Conservation (phyloP, 1,284 basidiomycete species). For the Trichosporon faecale region DNA sequence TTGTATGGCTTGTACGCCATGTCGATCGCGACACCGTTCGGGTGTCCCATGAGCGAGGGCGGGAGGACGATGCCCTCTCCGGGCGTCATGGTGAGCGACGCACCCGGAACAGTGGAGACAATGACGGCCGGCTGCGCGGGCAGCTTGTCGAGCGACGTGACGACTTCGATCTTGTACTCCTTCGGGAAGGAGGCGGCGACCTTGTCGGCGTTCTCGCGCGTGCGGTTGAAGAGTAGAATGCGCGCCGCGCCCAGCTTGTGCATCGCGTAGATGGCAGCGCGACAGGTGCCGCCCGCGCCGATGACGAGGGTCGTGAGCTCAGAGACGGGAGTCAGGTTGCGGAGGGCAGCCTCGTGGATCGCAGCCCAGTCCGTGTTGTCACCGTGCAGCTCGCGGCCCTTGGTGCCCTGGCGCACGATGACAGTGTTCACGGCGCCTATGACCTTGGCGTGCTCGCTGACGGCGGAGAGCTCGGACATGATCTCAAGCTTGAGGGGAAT, state of each 20-base stretch:
- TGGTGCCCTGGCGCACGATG: constrained; percentile 57
- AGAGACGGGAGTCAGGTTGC: constrained; percentile 43
- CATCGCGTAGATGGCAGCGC: constrained; percentile 86
- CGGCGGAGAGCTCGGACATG: constrained; percentile 69
- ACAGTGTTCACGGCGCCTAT: constrained; percentile 95
- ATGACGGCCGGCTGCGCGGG: constrained; percentile 66
- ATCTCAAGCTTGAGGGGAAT: constrained; percentile 89
- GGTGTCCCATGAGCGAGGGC: constrained; percentile 48
- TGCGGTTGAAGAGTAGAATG: constrained; percentile 85
- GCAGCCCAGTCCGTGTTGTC: constrained; percentile 95
- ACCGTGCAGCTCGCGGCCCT: constrained; percentile 64
- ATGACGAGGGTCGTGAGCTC: constrained; percentile 69
- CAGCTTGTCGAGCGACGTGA: constrained; percentile 62
- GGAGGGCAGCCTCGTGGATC: constrained; percentile 61
- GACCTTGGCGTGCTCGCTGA: constrained; percentile 72
- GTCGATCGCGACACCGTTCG: constrained; percentile 72
- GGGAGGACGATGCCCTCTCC: constrained; percentile 60
- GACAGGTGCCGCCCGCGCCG: constrained; percentile 86
- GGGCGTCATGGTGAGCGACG: constrained; percentile 58
- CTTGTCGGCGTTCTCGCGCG: constrained; percentile 65
- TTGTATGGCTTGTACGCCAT: constrained; percentile 83
- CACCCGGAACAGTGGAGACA: constrained; percentile 79
- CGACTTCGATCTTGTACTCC: constrained; percentile 58
- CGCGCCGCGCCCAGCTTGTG: constrained; percentile 64
- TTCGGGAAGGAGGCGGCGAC: constrained; percentile 66